Conservation (phyloP, 352 stramenopile genomes). For the Blastocystis sp. region DNA sequence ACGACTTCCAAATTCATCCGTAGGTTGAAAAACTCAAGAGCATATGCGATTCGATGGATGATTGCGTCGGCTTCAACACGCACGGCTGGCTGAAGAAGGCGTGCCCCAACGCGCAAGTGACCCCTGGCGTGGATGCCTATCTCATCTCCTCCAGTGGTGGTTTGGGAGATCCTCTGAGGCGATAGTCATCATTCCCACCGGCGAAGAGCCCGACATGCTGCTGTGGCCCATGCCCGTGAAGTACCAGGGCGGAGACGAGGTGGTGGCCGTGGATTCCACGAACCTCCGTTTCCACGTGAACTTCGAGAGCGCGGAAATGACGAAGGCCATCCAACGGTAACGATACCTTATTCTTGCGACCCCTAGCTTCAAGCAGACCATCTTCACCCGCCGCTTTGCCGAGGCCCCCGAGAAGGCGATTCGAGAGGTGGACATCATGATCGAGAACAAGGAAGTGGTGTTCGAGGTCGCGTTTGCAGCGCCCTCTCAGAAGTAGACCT, state of each 20-base stretch:
- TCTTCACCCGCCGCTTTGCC: constrained; percentile 9
- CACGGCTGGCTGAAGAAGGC: constrained; percentile 66
- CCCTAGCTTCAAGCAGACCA: constrained; percentile 51
- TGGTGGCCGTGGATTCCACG: constrained; percentile 34
- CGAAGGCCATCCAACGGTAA: constrained; percentile 1
- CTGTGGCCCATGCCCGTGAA: constrained; percentile 57
- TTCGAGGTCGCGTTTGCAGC: constrained; percentile 9
- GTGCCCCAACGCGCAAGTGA: background rate
- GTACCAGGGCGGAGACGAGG: constrained; percentile 27
- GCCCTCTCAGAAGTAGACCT: background rate
- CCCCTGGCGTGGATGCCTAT: background rate
- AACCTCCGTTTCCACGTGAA: constrained; percentile 49
- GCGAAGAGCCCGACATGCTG: constrained; percentile 56
- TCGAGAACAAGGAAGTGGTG: background rate
- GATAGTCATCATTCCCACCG: constrained; percentile 54
- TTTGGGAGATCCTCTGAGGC: background rate
- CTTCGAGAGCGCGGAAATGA: constrained; percentile 22
- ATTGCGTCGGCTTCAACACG: constrained; percentile 64
- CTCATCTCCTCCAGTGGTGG: constrained; percentile 25
- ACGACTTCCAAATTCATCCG: background rate
- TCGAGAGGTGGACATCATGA: background rate
- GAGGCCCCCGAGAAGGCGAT: background rate
- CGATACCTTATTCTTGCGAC: background rate
- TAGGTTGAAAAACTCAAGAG: constrained; percentile 60
- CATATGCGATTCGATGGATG: constrained; percentile 64